Conservation (phyloP, 768 basidiomycete species). For the Pholiota molesta region DNA sequence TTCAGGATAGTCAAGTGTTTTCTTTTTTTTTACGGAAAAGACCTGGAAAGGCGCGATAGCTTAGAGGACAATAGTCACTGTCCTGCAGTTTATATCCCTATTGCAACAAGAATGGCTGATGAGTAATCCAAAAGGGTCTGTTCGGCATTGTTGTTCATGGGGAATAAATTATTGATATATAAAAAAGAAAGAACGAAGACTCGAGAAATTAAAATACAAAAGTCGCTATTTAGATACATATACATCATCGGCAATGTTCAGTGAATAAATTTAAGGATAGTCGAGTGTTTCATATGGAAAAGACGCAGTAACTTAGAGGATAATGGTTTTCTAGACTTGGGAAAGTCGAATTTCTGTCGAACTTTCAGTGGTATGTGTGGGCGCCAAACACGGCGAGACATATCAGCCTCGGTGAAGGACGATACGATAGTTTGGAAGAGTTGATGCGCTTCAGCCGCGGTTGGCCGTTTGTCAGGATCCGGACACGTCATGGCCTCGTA, state of each 20-base stretch:
- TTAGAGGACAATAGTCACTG: no score
- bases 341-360: not conserved
- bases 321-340: not conserved
- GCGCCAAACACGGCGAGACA: slow-evolving; percentile 10
- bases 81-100: slow-evolving; percentile 12
- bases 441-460: slow-evolving; percentile 10
- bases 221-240: no score
- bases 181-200: no score
- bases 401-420: slow-evolving; percentile 3
- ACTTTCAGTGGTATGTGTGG: not conserved
- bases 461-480: slow-evolving; percentile 9
- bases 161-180: no score
- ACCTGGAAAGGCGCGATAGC: no score
- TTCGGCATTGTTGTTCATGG: no score
- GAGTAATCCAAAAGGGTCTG: slow-evolving; percentile 2
- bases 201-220: no score
- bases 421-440: not conserved
- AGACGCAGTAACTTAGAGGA: not conserved
- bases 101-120: slow-evolving; percentile 8
- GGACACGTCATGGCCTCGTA: slow-evolving; percentile 4
- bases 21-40: no score
- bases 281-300: not conserved
- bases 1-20: no score
- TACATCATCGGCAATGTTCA: no score
- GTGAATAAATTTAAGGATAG: no score